These are phyloP conservation scores for Euphorbia schlechtendalii DNA, from an alignment of 441 rosid species.

Conservation along the genomic window DNA sequence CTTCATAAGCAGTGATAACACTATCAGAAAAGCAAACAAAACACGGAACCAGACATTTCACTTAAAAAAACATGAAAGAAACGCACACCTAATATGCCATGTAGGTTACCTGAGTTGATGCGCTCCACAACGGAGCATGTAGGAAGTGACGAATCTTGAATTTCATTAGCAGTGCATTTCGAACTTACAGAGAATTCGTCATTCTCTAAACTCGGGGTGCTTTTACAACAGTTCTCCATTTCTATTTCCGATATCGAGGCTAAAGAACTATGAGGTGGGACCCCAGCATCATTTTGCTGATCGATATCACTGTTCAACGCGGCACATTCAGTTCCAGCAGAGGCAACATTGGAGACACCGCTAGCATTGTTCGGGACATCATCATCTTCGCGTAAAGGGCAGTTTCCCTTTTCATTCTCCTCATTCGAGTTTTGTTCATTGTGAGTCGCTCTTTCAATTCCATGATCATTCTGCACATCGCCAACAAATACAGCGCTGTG, in stretches of 20 bases:
- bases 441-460: too few relatives aligned
- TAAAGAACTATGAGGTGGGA: conserved; percentile 31
- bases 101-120: conserved; percentile 33
- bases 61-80: neutral
- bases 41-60: too few relatives aligned
- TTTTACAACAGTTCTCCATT: conserved; percentile 33
- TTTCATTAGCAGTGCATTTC: conserved; percentile 32
- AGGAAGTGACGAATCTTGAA: conserved; percentile 34
- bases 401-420: too few relatives aligned
- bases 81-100: conserved; percentile 49
- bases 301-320: conserved; percentile 20
- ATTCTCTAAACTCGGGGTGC: conserved; percentile 29
- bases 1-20: too few relatives aligned
- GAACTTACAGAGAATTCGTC: conserved; percentile 33
- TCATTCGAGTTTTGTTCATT: too few relatives aligned
- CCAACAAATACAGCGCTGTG: too few relatives aligned
- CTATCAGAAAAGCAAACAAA: too few relatives aligned
- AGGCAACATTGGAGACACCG: conserved; percentile 23
- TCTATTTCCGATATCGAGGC: conserved; percentile 60
- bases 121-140: conserved; percentile 30
- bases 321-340: conserved; percentile 27
- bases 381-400: too few relatives aligned
- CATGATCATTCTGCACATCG: too few relatives aligned
- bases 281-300: conserved; percentile 36
- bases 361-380: conserved; percentile 25